A percentile compares a stretch with the other conserved stretches of the same genome.
phyloP scores from a whole-genome alignment of 2,329 filamentous ascomycete genomes.

The Microsporum canis region DNA sequence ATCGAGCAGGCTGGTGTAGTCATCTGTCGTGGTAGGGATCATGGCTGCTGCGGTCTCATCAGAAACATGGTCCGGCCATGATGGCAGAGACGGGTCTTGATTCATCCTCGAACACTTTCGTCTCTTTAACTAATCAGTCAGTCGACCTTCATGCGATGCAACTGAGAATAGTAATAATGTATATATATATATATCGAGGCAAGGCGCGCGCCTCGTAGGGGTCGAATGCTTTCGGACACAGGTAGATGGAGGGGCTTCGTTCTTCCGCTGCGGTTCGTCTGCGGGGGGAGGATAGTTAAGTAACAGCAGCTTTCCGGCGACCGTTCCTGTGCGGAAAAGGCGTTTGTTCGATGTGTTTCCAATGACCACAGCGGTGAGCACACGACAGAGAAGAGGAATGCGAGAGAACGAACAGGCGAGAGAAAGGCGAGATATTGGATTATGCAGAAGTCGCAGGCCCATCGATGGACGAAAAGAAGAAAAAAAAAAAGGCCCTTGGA shows the following conservation, averaged over 20 bases:
- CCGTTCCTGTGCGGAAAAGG: not conserved
- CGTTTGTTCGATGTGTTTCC: not conserved
- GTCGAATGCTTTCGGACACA: not conserved
- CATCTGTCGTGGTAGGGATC: constrained; percentile 32
- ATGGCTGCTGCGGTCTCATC: constrained; percentile 24
- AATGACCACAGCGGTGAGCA: not conserved
- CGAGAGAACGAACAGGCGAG: not conserved
- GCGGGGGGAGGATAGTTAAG: not conserved
- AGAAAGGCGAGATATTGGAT: not conserved
- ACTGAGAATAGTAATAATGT: not conserved
- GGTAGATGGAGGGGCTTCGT: not conserved
- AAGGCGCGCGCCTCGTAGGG: not conserved
- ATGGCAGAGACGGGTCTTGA: constrained; percentile 26
- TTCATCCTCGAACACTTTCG: constrained; percentile 24
- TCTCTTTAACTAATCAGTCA: not conserved
- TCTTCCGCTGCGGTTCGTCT: not conserved
- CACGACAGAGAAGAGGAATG: not conserved
- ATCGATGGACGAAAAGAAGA: not conserved
- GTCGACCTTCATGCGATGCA: not conserved
- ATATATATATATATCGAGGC: not conserved
- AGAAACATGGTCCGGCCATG: constrained; percentile 32
- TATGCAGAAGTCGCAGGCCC: not conserved
- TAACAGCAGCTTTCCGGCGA: not conserved
- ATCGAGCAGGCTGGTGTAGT: constrained; percentile 39
- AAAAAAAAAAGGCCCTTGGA: not conserved